A percentile compares a stretch with the other conserved stretches of the same genome.
Conservation (phyloP, 202 grass and related monocot genomes). For the Saccharum hybrid region DNA sequence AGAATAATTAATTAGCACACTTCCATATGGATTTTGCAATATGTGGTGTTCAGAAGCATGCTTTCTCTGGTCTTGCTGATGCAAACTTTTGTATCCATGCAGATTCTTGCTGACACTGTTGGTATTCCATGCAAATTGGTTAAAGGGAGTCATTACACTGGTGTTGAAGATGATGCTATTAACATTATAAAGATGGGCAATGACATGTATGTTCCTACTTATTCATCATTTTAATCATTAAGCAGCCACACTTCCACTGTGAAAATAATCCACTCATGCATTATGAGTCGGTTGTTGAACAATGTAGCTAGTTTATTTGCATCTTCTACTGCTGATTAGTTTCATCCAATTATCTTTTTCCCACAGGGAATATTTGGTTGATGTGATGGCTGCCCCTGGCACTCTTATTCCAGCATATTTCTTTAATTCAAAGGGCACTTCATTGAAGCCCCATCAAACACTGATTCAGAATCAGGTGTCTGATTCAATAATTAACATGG, state of each 20-base stretch:
- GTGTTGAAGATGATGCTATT: conserved; percentile 87
- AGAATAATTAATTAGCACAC: conserved; percentile 23
- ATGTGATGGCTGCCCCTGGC: conserved; percentile 93
- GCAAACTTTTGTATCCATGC: conserved; percentile 39
- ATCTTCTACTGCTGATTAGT: conserved; percentile 31
- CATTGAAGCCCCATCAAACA: conserved; percentile 56
- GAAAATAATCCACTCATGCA: conserved; percentile 30
- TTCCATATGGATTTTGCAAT: not conserved
- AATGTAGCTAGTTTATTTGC: conserved; percentile 13
- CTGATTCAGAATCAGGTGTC: conserved; percentile 41
- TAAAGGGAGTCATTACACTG: conserved; percentile 95
- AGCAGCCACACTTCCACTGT: conserved; percentile 9
- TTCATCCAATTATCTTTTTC: conserved; percentile 31
- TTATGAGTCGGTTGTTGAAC: conserved; percentile 30
- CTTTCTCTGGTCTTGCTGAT: conserved; percentile 24
- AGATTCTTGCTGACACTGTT: conserved; percentile 96
- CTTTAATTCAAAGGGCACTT: conserved; percentile 71
- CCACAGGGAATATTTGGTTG: conserved; percentile 87
- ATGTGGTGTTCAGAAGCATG: not conserved
- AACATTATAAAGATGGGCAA: conserved; percentile 88
- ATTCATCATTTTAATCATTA: conserved; percentile 18
- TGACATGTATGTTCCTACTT: conserved; percentile 61
- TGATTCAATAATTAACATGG: conserved; percentile 17
- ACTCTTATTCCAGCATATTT: conserved; percentile 83
- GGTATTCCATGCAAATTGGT: conserved; percentile 92